Conservation (phyloP, 148 eudicot species). For the Euryodendron excelsum region DNA sequence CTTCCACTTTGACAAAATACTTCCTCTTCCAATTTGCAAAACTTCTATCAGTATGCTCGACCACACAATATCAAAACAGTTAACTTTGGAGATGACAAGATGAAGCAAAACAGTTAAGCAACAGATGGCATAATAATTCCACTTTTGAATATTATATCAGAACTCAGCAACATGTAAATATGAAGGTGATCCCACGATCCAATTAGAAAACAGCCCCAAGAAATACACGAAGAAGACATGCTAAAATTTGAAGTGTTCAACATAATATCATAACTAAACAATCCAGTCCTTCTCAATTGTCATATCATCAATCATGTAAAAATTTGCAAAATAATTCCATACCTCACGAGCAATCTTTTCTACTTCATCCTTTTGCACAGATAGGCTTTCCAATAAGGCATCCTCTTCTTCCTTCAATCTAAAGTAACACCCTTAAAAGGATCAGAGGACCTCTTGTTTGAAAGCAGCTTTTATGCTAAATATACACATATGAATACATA, state of each 20-base stretch:
- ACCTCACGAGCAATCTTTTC: conserved; percentile 56
- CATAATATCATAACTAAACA: conserved; percentile 4
- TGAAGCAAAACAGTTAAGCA: background rate
- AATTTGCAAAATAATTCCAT: background rate
- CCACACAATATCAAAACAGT: too few species aligned
- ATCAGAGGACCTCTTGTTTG: conserved; percentile 6
- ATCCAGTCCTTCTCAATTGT: background rate
- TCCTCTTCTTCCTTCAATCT: conserved; percentile 69
- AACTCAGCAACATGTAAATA: background rate
- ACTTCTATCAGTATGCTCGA: too few species aligned
- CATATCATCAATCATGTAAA: background rate
- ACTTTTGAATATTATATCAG: background rate
- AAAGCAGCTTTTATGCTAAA: conserved; percentile 2
- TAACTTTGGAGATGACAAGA: background rate
- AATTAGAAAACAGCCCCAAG: background rate
- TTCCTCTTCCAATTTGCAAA: too few species aligned
- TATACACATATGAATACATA: background rate
- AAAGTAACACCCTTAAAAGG: conserved; percentile 21
- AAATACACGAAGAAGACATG: background rate
- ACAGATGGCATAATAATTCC: background rate
- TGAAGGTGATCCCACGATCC: too few species aligned
- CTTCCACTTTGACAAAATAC: too few species aligned
- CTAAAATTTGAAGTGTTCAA: background rate
- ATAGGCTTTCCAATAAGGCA: conserved; percentile 34
- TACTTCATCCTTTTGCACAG: conserved; percentile 38